Evolutionary conservation across 148 eudicot genomes (phyloP), one percentile per base, ranked within the genome.

Genomic region (Cornus florida): DNA sequence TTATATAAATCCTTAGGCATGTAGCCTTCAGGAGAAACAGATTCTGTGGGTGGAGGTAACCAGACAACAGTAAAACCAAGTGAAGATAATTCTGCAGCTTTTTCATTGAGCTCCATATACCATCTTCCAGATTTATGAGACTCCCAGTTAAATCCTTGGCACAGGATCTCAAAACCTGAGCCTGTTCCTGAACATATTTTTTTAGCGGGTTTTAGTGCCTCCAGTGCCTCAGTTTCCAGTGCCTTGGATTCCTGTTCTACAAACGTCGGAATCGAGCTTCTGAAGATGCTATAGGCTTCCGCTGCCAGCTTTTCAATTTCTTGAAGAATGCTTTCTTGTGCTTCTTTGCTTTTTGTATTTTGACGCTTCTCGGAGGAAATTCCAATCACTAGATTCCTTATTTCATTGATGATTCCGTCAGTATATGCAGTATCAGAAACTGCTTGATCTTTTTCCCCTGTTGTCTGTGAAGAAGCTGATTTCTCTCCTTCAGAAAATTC

Each of bases 101-200:
- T 92, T 68, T 89, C 90, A 7, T 84, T 86, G 76, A 97, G 92
- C 84, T 97, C 95, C 86, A 81, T 48, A 76, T 97, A 94, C 98
- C 99, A 97, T 84, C 83, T 91, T 76, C 98, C 93, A 68, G 98
- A 91, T 84, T 92, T 97, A 78, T 97, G 92, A 77, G 98, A 97
- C 84, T 97, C 98, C 99, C 99, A 94, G 50, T 97, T 94, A 82
- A 97, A 97, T 75, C 98, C 99, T 86, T 97, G 99, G 88, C 94
- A 92, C 56, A 94, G 70, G 80, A 97, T 88, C 80, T 97, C 98
- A 77, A 50, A 90, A 24, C 99, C 99, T n/a, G 97, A 79, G 70
- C 99, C 98, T 75, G 98, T 97, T 67, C 95, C 98, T 23, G 98
- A 90, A 74, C 67, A 46, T 79, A 92, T 87, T 59, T 81, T 75